Evolutionary conservation across 805 yeast genomes (phyloP).

Genomic region (Ogataea corticis): DNA sequence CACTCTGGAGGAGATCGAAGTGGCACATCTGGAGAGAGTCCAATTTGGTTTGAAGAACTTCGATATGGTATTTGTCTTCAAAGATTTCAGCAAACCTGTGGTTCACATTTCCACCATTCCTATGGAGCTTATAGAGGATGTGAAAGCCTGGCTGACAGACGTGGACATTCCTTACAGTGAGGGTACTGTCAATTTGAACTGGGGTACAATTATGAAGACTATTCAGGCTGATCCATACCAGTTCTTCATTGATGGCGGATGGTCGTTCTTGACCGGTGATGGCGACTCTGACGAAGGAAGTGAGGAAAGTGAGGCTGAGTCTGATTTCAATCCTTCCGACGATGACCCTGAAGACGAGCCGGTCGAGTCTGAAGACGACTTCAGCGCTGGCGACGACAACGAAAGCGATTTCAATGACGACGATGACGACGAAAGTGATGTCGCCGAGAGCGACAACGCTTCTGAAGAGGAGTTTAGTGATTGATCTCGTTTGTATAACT

Average conservation of each 20-base stretch:
- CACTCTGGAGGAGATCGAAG: conserved; percentile 86
- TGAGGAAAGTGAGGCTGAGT: conserved; percentile 67
- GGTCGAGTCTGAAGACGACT: conserved; percentile 36
- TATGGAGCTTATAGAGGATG: conserved; percentile 85
- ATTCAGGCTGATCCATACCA: conserved; percentile 90
- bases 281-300: conserved; percentile 75
- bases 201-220: conserved; percentile 95
- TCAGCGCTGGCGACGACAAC: conserved; percentile 26
- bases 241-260: conserved; percentile 93
- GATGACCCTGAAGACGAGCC: conserved; percentile 61
- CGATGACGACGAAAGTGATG: conserved; percentile 25
- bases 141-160: conserved; percentile 96
- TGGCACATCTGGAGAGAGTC: conserved; percentile 94
- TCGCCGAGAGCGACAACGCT: conserved; percentile 30
- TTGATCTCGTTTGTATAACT: conserved; percentile 6
- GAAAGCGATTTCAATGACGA: conserved; percentile 28
- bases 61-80: conserved; percentile 94
- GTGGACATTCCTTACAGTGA: conserved; percentile 94
- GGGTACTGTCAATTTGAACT: conserved; percentile 93
- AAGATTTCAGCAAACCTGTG: conserved; percentile 84
- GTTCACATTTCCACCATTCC: conserved; percentile 95
- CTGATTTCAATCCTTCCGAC: conserved; percentile 61
- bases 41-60: conserved; percentile 96
- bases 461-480: conserved; percentile 36
- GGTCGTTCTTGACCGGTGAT: conserved; percentile 90